Base-by-base conservation (phyloP, 306 rosid species). In the Pueraria montana region DNA sequence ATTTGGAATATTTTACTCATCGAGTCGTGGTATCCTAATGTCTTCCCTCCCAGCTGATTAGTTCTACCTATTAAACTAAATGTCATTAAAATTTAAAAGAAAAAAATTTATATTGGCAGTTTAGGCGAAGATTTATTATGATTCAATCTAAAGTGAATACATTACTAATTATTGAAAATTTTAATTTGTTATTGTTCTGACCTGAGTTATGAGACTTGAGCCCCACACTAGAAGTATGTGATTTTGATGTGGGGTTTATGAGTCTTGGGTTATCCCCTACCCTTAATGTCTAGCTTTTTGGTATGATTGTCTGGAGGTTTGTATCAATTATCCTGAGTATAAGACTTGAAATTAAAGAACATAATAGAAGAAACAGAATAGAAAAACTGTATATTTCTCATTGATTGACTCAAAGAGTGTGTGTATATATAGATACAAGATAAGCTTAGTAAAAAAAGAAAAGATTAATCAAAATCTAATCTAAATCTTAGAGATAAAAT, bases 81-180 rank as follows among this genome's bases (percentile, higher is more conserved):
- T 32, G 8, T 32, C 32, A 4, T 38, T 2, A 24, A 48, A 73
- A 49, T 8, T 32, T 8, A 3, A 32, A 26, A 45, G 32, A 14
- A n/a, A 52, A 4, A 4, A 14, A 11, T 21, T 20, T 42, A 26
- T 38, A n/a, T 49, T 32, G 17, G 49, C 12, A 24, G 74, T 23
- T 23, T 24, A 53, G 11, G 58, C 18, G 21, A 49, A 81, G 34
- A 63, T 14, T 48, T 48, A 24, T 40, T 46, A 13, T 49, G 23
- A 77, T 63, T 81, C 23, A 49, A 46, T 59, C 65, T n/a, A 72
- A 46, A 62, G 32, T 62, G 3, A 32, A 36, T 17, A 6, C 26
- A 50, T 76, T 50, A 21, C 53, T 61, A 34, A 34, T 34, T 40
- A 16, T 32, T 45, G 64, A n/a, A 72, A 72, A 30, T 30, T 9